Conservation (phyloP, 1,284 basidiomycete genomes). For the Ustilago vetiveriae region DNA sequence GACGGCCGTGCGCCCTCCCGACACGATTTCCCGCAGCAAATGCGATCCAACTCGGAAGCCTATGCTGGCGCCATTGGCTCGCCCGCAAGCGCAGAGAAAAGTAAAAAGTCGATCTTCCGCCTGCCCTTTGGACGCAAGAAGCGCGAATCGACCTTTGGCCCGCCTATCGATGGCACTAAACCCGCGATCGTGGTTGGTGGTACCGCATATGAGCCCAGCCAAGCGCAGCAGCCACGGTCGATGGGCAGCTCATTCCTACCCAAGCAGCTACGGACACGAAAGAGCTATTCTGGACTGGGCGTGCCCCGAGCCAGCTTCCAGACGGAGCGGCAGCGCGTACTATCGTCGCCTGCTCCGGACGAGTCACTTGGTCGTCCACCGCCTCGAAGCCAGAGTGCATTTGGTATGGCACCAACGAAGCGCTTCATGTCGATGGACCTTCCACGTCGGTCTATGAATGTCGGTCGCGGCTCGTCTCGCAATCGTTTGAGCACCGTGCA, state of each 20-base stretch:
- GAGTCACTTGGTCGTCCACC: constrained; percentile 4
- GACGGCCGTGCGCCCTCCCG: neutral
- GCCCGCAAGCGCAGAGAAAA: constrained; percentile 14
- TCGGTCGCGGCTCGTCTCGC: constrained; percentile 5
- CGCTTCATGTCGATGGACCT: constrained; percentile 43
- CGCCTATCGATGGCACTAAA: neutral
- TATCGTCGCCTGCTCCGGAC: constrained; percentile 33
- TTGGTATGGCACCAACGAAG: constrained; percentile 44
- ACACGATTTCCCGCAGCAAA: constrained; percentile 27
- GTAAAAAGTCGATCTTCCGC: constrained; percentile 19
- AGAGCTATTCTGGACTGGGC: constrained; percentile 35
- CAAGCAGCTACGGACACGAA: constrained; percentile 21
- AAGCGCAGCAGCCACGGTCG: neutral
- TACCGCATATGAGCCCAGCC: neutral
- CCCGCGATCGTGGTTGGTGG: constrained; percentile 21
- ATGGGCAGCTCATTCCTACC: constrained; percentile 18
- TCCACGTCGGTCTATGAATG: constrained; percentile 34
- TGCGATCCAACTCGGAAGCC: constrained; percentile 4
- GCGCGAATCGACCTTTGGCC: constrained; percentile 37
- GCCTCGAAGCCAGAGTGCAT: constrained; percentile 50
- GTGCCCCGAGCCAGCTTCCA: constrained; percentile 30
- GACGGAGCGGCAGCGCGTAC: constrained; percentile 37
- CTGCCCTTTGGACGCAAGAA: constrained; percentile 47
- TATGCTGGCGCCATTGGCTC: constrained; percentile 6
- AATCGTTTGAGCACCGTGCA: constrained; percentile 22